Base-by-base conservation (phyloP, 495 filamentous ascomycete species). In the Parmelia sp. region DNA sequence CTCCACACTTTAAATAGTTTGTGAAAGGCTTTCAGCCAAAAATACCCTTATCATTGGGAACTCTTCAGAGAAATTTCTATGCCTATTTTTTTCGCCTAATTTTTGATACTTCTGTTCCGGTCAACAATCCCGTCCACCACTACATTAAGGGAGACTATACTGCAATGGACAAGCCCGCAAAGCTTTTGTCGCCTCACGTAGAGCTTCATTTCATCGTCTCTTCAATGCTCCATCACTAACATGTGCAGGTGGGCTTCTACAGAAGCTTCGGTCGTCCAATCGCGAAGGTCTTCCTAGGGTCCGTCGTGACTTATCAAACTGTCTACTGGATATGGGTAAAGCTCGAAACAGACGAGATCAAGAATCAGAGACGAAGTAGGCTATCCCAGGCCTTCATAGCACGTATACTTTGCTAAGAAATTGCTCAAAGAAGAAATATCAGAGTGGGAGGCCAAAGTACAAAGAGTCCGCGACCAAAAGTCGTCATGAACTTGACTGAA, bases 261-360 rank as follows among this genome's bases (percentile, higher is more conserved):
- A 86, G 84, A 66, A 82, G 82, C 61, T 96, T 95, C 74, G 80
- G 83, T 33, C 80, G 88, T 10, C 92, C 94, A 17, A 83, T 97
- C 63, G 82, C 82, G 44, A 97, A 96, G 75, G 87, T 89, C 64
- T 88, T 96, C 70, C 81, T 97, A 12, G 86, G 91, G 58, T 90
- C 91, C 19, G 79, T 96, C 29, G 88, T 96, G 74, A 90, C 88
- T 0, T 98, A 96, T 76, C 94, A 98, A 74, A 70, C 90, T 14
- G 74, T 84, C 31, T 96, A 96, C 75, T 95, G 84, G 83, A 76
- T 79, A 27, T 98, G 93, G 94, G 64, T 84, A 74, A 94, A 90
- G 76, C 78, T 97, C n/a, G 93, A 97, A 76, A 82, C 79, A 61
- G 80, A 90, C 65, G 90, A 92, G 73, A 76, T 80, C 36, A 89